Evolutionary conservation across 164 flowering plant genomes (phyloP), one percentile per base, ranked within the genome.

Genomic region (Cinnamomum micranthum): DNA sequence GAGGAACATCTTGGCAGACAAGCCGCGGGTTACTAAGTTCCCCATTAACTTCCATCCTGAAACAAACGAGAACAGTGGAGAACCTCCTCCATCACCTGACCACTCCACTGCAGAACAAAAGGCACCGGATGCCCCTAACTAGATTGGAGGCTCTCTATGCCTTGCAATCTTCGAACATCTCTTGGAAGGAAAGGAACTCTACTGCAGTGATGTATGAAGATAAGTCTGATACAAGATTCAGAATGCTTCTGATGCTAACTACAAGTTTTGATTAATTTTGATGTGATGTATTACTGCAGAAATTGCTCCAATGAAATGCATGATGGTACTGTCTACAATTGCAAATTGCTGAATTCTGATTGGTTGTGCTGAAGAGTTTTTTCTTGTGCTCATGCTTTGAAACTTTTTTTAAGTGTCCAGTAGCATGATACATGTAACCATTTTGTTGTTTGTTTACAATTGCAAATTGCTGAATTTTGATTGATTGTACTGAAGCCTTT

Each of bases 21-120:
- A 95, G 78, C 99, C 99, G 6, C 82, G 99, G 70, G 99, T 95
- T 19, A 95, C 99, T 19, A 93, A 93, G 78, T 95, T 95, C 74
- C 98, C 98, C 33, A 91, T 95, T 80, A 93, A 92, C 79, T 95
- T 93, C 77, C 93, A 91, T 69, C 97, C 99, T 11, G 98, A 93
- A 80, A 82, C 88, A 24, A 77, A 62, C 73, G 95, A 88, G 70
- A 83, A 68, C 69, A 90, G 84, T 35, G 89, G 83, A 65, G 85
- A 86, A 65, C 78, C 82, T 6, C 71, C 50, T 35, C 78, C 78
- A 15, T 65, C 76, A 7, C 80, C 86, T 65, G 89, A 82, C 68
- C 82, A 78, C 62, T 81, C 86, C 58, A 47, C 80, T 47, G 73
- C 60, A 13, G 67, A 55, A 59, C 68, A 27, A 52, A 47, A 25